Conservation (phyloP, 495 filamentous ascomycete species). For the Penicillium coprophilum region DNA sequence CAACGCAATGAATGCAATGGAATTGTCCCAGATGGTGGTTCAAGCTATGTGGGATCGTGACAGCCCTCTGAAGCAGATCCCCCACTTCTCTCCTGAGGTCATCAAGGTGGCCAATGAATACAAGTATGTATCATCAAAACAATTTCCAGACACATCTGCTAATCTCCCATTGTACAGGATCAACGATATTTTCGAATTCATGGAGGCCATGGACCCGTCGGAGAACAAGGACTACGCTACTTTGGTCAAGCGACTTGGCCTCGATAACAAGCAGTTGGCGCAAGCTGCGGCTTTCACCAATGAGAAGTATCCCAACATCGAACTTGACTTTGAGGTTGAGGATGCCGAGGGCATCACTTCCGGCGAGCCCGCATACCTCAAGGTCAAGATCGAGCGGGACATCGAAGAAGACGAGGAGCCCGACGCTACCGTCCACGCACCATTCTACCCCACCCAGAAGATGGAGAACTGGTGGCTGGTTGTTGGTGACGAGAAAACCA, state of each 20-base stretch:
- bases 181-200: conserved; percentile 94
- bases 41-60: conserved; percentile 99
- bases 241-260: conserved; percentile 71
- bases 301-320: conserved; percentile 89
- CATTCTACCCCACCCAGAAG: conserved; percentile 90
- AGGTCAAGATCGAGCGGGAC: conserved; percentile 83
- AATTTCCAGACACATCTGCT: conserved; percentile 25
- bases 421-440: conserved; percentile 86
- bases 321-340: conserved; percentile 82
- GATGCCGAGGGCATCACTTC: conserved; percentile 77
- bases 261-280: conserved; percentile 77
- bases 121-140: conserved; percentile 55
- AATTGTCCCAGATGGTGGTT: conserved; percentile 99
- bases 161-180: conserved; percentile 50
- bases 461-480: conserved; percentile 99
- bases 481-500: conserved; percentile 81
- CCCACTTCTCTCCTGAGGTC: conserved; percentile 82
- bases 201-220: conserved; percentile 95
- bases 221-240: conserved; percentile 77
- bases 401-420: conserved; percentile 73
- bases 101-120: conserved; percentile 80
- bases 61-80: conserved; percentile 95
- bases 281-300: conserved; percentile 97
- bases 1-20: conserved; percentile 98
- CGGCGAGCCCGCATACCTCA: conserved; percentile 78